These are phyloP conservation scores for Aureobasidium mangrovei DNA, from an alignment of 2,329 filamentous ascomycete genomes.

Conservation along the genomic window DNA sequence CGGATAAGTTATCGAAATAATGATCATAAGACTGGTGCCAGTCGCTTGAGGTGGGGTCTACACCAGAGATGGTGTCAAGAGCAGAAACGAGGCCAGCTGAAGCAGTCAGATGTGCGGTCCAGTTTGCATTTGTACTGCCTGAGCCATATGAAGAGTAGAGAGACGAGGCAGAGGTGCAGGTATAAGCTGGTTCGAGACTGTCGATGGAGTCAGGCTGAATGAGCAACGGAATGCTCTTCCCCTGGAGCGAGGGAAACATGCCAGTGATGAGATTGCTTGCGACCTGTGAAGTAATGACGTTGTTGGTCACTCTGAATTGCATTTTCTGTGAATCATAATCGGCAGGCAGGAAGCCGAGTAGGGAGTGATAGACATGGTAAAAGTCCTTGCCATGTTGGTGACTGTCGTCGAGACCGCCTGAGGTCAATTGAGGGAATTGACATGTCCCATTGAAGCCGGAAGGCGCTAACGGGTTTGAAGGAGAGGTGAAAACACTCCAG, in stretches of 20 bases:
- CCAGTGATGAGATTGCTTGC: conserved; percentile 64
- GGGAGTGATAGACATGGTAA: conserved; percentile 63
- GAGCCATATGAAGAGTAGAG: conserved; percentile 39
- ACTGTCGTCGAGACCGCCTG: conserved; percentile 61
- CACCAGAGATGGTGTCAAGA: conserved; percentile 61
- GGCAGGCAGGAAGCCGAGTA: conserved; percentile 58
- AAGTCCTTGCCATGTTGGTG: conserved; percentile 69
- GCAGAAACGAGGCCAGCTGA: conserved; percentile 46
- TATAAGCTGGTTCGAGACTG: conserved; percentile 65
- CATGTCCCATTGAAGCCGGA: conserved; percentile 64
- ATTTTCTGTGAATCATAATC: conserved; percentile 40
- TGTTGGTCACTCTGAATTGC: conserved; percentile 67
- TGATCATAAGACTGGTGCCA: conserved; percentile 71
- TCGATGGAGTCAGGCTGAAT: conserved; percentile 53
- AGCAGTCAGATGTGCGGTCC: conserved; percentile 55
- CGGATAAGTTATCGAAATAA: conserved; percentile 77
- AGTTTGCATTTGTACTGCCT: conserved; percentile 40
- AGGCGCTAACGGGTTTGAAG: conserved; percentile 58
- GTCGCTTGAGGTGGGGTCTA: conserved; percentile 45
- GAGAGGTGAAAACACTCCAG: conserved; percentile 55
- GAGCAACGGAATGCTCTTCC: conserved; percentile 28
- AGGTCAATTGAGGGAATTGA: conserved; percentile 73
- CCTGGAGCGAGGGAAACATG: conserved; percentile 47
- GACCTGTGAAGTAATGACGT: conserved; percentile 74
- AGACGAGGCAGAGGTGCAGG: conserved; percentile 46